A percentile compares a stretch with the other conserved stretches of the same genome.
Evolutionary conservation across 2,329 filamentous ascomycete genomes (phyloP).

Genomic region (Pseudohalonectria lignicola): DNA sequence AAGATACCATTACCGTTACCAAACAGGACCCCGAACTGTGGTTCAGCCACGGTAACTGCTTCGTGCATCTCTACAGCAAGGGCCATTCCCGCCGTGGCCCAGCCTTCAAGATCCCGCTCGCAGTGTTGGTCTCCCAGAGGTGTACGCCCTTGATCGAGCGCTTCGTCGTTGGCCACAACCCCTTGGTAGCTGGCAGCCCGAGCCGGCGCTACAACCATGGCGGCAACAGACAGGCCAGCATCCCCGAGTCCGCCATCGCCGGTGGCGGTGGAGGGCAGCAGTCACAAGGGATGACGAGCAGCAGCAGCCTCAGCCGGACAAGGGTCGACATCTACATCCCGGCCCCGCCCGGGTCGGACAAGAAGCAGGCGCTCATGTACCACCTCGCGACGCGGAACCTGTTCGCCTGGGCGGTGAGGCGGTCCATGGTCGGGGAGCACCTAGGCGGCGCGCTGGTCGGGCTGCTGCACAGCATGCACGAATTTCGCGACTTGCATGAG

Average conservation of each 20-base stretch:
- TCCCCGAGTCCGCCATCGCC: no score
- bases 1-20: no score
- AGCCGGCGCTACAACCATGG: slow-evolving; percentile 4
- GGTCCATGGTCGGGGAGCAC: slow-evolving; percentile 55
- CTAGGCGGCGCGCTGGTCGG: slow-evolving; percentile 54
- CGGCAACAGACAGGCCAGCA: slow-evolving; percentile 2
- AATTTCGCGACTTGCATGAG: slow-evolving; percentile 36
- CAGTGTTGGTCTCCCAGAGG: slow-evolving; percentile 41
- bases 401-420: slow-evolving; percentile 58
- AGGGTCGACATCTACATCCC: slow-evolving; percentile 59
- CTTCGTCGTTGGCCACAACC: slow-evolving; percentile 22
- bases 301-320: slow-evolving; percentile 3
- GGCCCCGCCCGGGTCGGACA: slow-evolving; percentile 40
- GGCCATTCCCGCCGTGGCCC: slow-evolving; percentile 55
- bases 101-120: slow-evolving; percentile 55
- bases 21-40: slow-evolving; percentile 61
- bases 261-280: no score
- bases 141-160: slow-evolving; percentile 50
- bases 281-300: slow-evolving; percentile 4
- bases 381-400: slow-evolving; percentile 64
- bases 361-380: slow-evolving; percentile 45
- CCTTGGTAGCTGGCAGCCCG: slow-evolving; percentile 17
- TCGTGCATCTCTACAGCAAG: slow-evolving; percentile 56
- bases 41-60: slow-evolving; percentile 56
- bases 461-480: slow-evolving; percentile 53